Evolutionary conservation across 176 grass and related monocot genomes (phyloP), one percentile per base, ranked within the genome.

Genomic region (Puccinellia tenuiflora): DNA sequence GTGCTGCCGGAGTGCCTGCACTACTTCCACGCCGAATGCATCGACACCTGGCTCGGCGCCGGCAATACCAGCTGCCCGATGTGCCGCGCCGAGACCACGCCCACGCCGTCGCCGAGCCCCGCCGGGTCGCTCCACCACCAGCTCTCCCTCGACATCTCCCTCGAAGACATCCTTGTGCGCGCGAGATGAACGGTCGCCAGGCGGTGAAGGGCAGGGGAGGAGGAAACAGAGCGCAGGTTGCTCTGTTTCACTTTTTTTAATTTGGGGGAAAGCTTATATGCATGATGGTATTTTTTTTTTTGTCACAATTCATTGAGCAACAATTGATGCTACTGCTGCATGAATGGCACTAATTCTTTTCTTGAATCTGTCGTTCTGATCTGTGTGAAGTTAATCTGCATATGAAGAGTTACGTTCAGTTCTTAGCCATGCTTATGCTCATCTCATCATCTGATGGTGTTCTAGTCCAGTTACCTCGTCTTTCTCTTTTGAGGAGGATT

Each of bases 21-120:
- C 79, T 92, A 83, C 90, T 92, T 68, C 79, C 90, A 92, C 74
- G 82, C 37, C 9, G 86, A 85, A 1, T 86, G 86, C 86, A 86
- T 92, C 73, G 84, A 80, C 16, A 76, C 79, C 3, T 92, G 84
- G 87, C 84, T 92, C 7, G 63, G 68, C 0, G 39, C 31, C 43
- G 43, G 70, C 67, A 88, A 82, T 43, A 83, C 59, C 21, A 92
- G 86, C 75, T 92, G 82, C 85, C 85, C 91, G 17, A 67, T 88
- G 64, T 93, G 88, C 79, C 88, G 79, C 26, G 39, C 84, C 2
- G 64, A 85, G 63, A 78, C 87, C 33, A 86, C 84, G 47, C 79
- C 84, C 3, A 55, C 78, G 68, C 59, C 52, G 0, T 71, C 62
- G 62, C 80, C 60, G 2, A 59, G 61, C 61, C 35, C 64, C 2